Conservation (phyloP, 169 alveolate species). For the Perkinsus olseni region DNA sequence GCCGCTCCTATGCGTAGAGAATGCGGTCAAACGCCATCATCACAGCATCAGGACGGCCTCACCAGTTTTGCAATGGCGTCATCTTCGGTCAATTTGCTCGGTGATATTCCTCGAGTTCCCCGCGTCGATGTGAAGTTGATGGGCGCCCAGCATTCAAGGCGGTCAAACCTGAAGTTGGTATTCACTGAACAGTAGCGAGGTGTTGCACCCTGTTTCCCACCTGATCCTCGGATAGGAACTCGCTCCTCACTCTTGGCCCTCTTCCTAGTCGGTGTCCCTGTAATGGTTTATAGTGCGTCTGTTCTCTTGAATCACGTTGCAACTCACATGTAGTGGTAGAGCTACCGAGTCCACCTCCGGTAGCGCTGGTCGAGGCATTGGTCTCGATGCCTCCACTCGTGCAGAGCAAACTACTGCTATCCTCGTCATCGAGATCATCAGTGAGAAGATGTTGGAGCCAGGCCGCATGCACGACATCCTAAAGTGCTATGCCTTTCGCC, state of each 20-base stretch:
- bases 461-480: background rate
- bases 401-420: background rate
- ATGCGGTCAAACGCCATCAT: too few relatives aligned
- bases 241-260: background rate
- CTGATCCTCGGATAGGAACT: background rate
- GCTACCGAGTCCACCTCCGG: background rate
- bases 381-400: background rate
- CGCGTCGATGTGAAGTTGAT: background rate
- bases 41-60: background rate
- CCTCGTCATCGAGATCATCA: background rate
- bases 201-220: background rate
- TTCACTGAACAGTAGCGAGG: too few relatives aligned
- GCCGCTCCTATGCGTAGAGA: background rate
- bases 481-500: background rate
- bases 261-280: background rate
- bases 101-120: background rate
- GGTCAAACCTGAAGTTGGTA: background rate
- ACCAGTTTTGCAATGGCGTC: background rate
- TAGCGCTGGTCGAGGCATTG: background rate
- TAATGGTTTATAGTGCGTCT: background rate
- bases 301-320: background rate
- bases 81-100: background rate
- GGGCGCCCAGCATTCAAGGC: background rate
- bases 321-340: background rate
- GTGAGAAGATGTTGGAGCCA: background rate